phyloP scores from a whole-genome alignment of 2,329 filamentous ascomycete genomes.

The Fusarium nygamai region DNA sequence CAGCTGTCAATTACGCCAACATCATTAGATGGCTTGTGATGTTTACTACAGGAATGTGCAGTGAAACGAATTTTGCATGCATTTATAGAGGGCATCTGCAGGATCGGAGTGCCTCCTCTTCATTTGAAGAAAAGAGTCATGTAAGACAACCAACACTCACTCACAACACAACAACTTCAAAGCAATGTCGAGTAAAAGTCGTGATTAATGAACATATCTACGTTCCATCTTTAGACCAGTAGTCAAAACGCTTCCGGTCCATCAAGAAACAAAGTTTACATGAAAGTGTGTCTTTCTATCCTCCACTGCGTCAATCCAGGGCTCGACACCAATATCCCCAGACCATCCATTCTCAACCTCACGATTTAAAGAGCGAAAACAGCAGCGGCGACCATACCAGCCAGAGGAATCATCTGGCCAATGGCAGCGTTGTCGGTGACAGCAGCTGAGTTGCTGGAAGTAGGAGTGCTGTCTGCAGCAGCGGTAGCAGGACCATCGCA shows the following conservation, averaged over 20 bases:
- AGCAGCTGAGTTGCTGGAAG: conserved; percentile 3
- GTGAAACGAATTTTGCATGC: accelerated
- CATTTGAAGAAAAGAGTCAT: background rate
- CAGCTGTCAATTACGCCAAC: background rate
- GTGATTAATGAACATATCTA: conserved; percentile 14
- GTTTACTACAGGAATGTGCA: accelerated
- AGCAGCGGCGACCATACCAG: conserved; percentile 38
- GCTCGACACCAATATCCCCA: conserved; percentile 13
- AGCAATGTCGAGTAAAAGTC: background rate
- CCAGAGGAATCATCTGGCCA: conserved; percentile 32
- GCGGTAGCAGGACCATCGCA: conserved; percentile 35
- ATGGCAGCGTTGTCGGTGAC: conserved; percentile 29
- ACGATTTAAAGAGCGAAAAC: conserved; percentile 29
- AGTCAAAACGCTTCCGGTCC: background rate
- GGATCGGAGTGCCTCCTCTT: background rate
- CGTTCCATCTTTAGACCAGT: background rate
- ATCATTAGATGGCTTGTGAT: background rate
- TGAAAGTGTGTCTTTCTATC: conserved; percentile 29
- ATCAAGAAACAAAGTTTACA: conserved; percentile 5
- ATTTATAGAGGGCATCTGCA: background rate
- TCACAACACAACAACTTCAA: background rate
- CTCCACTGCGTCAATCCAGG: conserved; percentile 25
- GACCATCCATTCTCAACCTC: background rate
- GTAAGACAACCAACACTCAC: background rate
- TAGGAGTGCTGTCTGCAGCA: conserved; percentile 4